These are phyloP conservation scores for Penicillium parvum DNA, from an alignment of 495 filamentous ascomycete species.

Conservation along the genomic window DNA sequence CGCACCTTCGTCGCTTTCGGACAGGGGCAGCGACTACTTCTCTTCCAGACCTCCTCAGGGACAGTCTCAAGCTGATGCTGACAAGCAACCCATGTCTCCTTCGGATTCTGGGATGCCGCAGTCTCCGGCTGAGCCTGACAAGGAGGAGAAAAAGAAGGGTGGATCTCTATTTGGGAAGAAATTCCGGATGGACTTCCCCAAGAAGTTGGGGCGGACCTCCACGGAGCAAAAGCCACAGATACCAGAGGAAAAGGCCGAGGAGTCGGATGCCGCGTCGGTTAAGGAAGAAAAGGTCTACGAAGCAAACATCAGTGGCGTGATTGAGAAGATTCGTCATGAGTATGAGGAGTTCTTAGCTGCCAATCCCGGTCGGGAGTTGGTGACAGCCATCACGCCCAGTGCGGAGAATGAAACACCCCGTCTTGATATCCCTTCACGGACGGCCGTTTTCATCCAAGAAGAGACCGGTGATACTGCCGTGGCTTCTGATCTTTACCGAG, in stretches of 20 bases:
- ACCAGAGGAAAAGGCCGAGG: constrained; percentile 76
- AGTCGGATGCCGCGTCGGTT: constrained; percentile 60
- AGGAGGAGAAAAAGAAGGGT: constrained; percentile 65
- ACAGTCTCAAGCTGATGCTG: constrained; percentile 14
- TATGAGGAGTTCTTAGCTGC: constrained; percentile 68
- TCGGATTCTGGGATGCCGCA: constrained; percentile 46
- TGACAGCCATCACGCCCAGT: constrained; percentile 69
- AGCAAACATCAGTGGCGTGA: constrained; percentile 72
- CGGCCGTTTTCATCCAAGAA: constrained; percentile 90
- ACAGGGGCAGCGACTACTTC: constrained; percentile 63
- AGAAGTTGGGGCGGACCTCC: constrained; percentile 76
- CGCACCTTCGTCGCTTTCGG: constrained; percentile 44
- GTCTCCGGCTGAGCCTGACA: constrained; percentile 63
- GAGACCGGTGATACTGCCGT: constrained; percentile 84
- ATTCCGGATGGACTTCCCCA: constrained; percentile 81
- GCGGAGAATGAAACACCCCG: constrained; percentile 79
- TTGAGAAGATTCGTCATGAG: constrained; percentile 71
- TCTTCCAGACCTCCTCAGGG: constrained; percentile 34
- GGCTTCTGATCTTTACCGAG: constrained; percentile 86
- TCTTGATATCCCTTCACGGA: constrained; percentile 70
- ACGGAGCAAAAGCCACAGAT: constrained; percentile 71
- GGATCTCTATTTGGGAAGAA: constrained; percentile 77
- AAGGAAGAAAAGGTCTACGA: constrained; percentile 76
- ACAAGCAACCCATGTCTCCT: constrained; percentile 41
- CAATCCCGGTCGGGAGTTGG: constrained; percentile 50